A percentile compares a stretch with the other conserved stretches of the same genome.
Conservation (phyloP, 2,329 filamentous ascomycete genomes). For the Penicillium sp. region DNA sequence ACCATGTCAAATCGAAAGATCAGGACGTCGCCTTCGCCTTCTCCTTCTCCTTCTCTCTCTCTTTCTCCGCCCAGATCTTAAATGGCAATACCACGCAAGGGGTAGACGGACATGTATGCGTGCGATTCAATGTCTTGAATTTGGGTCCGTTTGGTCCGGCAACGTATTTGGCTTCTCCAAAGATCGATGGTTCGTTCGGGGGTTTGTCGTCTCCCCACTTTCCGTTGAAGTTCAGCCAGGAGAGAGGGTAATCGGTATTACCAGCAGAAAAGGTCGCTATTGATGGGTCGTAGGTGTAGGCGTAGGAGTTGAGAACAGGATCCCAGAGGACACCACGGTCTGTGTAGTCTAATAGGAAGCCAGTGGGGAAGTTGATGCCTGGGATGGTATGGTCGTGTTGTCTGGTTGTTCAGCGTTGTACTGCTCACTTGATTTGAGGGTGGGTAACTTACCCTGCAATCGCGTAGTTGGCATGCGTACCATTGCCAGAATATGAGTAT, state of each 20-base stretch:
- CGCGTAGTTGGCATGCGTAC: slow-evolving; percentile 65
- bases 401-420: slow-evolving; percentile 27
- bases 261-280: slow-evolving; percentile 49
- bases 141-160: slow-evolving; percentile 61
- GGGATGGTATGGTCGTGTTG: slow-evolving; percentile 64
- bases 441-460: slow-evolving; percentile 43
- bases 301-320: slow-evolving; percentile 55
- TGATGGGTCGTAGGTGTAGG: slow-evolving; percentile 52
- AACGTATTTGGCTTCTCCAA: slow-evolving; percentile 56
- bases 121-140: slow-evolving; percentile 58
- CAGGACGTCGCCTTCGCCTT: not conserved
- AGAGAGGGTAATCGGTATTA: slow-evolving; percentile 47
- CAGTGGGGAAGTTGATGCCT: slow-evolving; percentile 55
- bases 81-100: slow-evolving; percentile 47
- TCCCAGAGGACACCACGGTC: slow-evolving; percentile 60
- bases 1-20: not conserved
- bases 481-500: slow-evolving; percentile 58
- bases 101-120: slow-evolving; percentile 55
- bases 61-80: slow-evolving; percentile 19
- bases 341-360: slow-evolving; percentile 55
- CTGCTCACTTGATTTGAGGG: not conserved
- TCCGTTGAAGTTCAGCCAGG: slow-evolving; percentile 57
- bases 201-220: slow-evolving; percentile 64
- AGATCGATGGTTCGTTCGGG: slow-evolving; percentile 49
- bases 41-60: not conserved